These are phyloP conservation scores for Marasmius fiardii DNA, from an alignment of 1,284 basidiomycete species.

Conservation along the genomic window DNA sequence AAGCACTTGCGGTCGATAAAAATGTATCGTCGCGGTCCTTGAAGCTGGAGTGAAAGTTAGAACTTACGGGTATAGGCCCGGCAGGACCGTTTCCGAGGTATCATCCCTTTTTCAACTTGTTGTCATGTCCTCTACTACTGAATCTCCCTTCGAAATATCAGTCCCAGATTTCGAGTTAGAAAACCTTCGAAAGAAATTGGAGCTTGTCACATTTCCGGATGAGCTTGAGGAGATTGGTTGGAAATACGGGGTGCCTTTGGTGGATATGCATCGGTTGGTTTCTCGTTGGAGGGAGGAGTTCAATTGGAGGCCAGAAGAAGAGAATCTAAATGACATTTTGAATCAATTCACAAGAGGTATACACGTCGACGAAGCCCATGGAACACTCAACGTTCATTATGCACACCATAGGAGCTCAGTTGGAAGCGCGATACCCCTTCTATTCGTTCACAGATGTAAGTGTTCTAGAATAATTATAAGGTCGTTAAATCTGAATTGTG, in stretches of 20 bases:
- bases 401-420: conserved; percentile 42
- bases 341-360: conserved; percentile 46
- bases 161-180: conserved; percentile 35
- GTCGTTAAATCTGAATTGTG: conserved; percentile 46
- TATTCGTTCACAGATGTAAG: conserved; percentile 48
- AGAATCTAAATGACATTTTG: conserved; percentile 38
- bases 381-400: conserved; percentile 44
- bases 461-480: conserved; percentile 48
- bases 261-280: conserved; percentile 39
- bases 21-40: no score
- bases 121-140: neutral
- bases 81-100: no score
- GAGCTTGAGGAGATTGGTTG: conserved; percentile 42
- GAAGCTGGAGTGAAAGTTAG: no score
- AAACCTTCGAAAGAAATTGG: conserved; percentile 36
- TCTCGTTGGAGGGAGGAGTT: conserved; percentile 40
- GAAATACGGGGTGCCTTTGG: conserved; percentile 45
- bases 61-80: no score
- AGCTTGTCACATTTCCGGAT: conserved; percentile 39
- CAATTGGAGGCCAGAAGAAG: conserved; percentile 44
- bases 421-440: conserved; percentile 40
- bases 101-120: no score
- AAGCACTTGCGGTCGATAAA: no score
- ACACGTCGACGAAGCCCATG: conserved; percentile 35
- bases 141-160: conserved; percentile 35